Percentiles rank a stretch among this genome's conserved stretches.
Conservation (phyloP, 805 yeast species). For the Cyberlindnera meyerae region DNA sequence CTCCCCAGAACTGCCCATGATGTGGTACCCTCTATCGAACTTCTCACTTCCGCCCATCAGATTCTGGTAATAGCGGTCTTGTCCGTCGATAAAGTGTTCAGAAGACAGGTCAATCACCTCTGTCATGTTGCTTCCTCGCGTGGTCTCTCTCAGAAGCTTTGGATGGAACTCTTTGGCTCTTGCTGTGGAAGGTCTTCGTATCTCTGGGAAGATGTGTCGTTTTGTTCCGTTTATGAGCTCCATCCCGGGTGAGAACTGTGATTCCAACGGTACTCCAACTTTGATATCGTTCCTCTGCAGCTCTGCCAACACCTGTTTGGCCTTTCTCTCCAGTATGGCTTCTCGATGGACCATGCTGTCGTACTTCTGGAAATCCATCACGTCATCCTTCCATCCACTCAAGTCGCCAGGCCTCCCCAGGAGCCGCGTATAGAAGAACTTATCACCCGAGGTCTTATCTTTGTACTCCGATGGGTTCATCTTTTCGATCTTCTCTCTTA, state of each 20-base stretch:
- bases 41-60: neutral
- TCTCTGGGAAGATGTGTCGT: conserved; percentile 7
- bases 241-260: conserved; percentile 24
- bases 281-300: conserved; percentile 17
- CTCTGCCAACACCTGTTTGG: conserved; percentile 16
- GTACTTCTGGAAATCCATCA: conserved; percentile 31
- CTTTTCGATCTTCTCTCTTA: conserved; percentile 5
- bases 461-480: conserved; percentile 2
- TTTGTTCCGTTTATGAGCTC: conserved; percentile 11
- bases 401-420: conserved; percentile 10
- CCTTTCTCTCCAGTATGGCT: conserved; percentile 26
- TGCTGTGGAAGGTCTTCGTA: conserved; percentile 7
- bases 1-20: neutral
- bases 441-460: conserved; percentile 20
- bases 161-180: conserved; percentile 8
- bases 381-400: conserved; percentile 7
- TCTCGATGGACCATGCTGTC: conserved; percentile 32
- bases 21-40: neutral
- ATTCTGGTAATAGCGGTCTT: conserved; percentile 1
- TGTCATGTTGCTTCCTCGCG: conserved; percentile 21
- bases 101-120: conserved; percentile 23
- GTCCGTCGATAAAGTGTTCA: conserved; percentile 10
- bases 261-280: conserved; percentile 21
- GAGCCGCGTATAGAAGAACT: conserved; percentile 26
- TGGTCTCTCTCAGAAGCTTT: conserved; percentile 11